Evolutionary conservation across 208 protist species (phyloP), one percentile per base, ranked within the genome.

Genomic region (Trypanosoma lewisi): DNA sequence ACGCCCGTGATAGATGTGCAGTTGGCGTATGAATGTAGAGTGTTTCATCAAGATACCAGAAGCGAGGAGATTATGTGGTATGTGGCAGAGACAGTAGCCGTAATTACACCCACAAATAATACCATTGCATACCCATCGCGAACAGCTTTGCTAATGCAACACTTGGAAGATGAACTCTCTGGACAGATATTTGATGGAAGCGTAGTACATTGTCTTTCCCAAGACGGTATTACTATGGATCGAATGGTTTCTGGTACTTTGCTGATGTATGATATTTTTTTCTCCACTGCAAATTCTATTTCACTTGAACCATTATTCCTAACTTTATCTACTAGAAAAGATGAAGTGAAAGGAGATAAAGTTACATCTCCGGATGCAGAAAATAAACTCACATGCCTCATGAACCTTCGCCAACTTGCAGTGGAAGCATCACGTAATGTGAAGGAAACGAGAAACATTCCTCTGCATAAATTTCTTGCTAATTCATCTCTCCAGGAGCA

Each of bases 121-220:
- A 37, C n/a, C 41, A 36, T n/a, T 19, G 23, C 25, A 53, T 53
- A 61, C 14, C 61, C 66, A 17, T 63, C 62, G 16, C 74, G 84
- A 28, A 50, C 69, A 11, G 42, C 36, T 51, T 62, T 91, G 23
- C 60, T 91, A 19, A 78, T 85, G 21, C 53, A 67, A 39, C 80
- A 91, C 50, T 69, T 91, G 60, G 70, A 78, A 58, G 84, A 91
- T 39, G 54, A 68, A 6, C 56, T 91, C 36, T 85, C 74, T 30
- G 84, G 84, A 4, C 75, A 74, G 36, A 60, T 87, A 16, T 91
- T 91, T 59, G 84, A 91, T 61, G 80, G 80, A 14, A 85, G 78
- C 64, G 70, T 85, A 37, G 64, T 91, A 17, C 64, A 78, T 50
- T 87, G 80, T 51, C 41, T 77, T 39, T 75, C 75, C 14, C 62